Evolutionary conservation across 345 rosid species (phyloP), one percentile per base, ranked within the genome.

Genomic region (Populus alba): DNA sequence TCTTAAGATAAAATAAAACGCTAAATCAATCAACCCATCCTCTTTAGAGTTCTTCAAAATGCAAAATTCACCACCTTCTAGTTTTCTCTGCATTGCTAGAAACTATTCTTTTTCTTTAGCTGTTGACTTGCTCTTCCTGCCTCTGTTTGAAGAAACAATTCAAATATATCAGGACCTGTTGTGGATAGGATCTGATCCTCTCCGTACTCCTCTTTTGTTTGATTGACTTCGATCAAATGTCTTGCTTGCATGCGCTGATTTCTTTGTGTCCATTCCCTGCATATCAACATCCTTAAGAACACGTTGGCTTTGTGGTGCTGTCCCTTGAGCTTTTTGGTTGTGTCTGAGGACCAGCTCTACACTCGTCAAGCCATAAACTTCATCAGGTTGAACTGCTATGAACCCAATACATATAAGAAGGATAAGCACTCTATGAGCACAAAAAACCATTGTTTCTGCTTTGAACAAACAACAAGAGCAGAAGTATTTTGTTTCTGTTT

Each of bases 141-240:
- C 25, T 78, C 80, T 67, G 18, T 70, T 72, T 49, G 81, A 83
- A 81, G 75, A 78, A 78, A 49, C 39, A 74, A 77, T 73, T 80
- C 59, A 76, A 35, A 69, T 49, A 15, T 75, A 47, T 80, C 81
- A 87, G 41, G 88, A 41, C 84, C 86, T 87, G 92, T 94, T 94
- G 85, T 94, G 98, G 76, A 94, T 94, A 59, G 98, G 98, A 82
- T 94, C 92, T 0, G 99, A 91, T 76, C 98, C 98, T 85, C 77
- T 88, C 62, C 86, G 79, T 80, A 89, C 89, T 67, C 82, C 74
- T 85, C 97, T 87, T 81, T 91, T 94, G 75, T 87, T 83, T 15
- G 96, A 84, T 79, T 79, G 85, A 83, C 90, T 84, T 4, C 92
- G 83, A 79, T 90, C 94, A 33, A 77, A 73, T 81, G 76, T 76